Evolutionary conservation across 192 early-diverging fungal species (phyloP), one percentile per base, ranked within the genome.

Genomic region (Rhizophagus prolifer): DNA sequence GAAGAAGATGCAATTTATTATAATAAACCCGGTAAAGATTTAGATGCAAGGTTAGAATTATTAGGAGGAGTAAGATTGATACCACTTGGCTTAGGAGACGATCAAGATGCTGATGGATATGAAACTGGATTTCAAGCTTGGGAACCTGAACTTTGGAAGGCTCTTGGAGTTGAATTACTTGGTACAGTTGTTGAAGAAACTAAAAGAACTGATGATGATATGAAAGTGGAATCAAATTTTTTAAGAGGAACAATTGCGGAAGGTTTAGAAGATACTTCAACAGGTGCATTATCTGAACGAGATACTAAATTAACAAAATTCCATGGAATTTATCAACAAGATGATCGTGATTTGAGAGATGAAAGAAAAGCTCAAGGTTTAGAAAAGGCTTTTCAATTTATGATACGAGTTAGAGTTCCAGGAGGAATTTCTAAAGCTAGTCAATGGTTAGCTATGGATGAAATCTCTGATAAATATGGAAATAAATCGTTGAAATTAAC

Each of bases 301-400:
- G 94, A 98, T 85, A 91, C 90, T 81, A 96, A 95, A 86, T 82
- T 98, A 76, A 91, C 92, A 68, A 98, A 98, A 86, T 97, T 97
- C 90, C 96, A 98, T 85, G 96, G 96, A 78, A 95, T 92, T 50
- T 98, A 98, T 87, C 90, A 92, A 85, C 96, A 98, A 82, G 96
- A 98, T 81, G 96, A 98, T 84, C 93, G 96, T 79, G 96, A 98
- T 85, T 80, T 97, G 68, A 91, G 96, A 61, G 93, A 94, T 26
- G 91, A 91, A 74, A 90, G 95, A 38, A 86, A 91, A 80, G 88
- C 91, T 77, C 91, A 92, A 77, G 94, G 95, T 74, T 81, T 94
- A 19, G 96, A 98, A 87, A 92, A 92, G 81, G 96, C 96, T 14
- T 98, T 85, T 82, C 93, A 91, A 38, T 98, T 98, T 86, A 98